phyloP scores from a whole-genome alignment of 1,284 basidiomycete genomes.

The Pseudomicrostroma phylloplanum region DNA sequence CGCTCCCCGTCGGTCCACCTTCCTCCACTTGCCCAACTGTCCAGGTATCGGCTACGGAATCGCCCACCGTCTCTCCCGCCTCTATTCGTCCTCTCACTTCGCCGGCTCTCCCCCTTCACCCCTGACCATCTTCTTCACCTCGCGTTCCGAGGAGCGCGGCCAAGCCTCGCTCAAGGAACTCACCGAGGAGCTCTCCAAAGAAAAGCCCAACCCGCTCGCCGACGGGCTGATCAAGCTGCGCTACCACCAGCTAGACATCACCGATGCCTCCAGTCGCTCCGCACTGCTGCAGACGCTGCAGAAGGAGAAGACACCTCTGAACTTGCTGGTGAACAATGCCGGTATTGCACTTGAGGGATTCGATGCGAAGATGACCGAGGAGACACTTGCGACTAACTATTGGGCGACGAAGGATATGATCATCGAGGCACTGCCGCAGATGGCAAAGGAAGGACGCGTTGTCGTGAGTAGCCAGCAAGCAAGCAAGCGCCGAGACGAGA shows the following conservation, averaged over 20 bases:
- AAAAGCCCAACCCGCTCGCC: constrained; percentile 18
- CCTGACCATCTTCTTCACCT: constrained; percentile 40
- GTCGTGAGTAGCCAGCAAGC: constrained; percentile 13
- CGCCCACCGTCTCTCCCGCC: constrained; percentile 31
- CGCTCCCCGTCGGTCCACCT: too few relatives aligned
- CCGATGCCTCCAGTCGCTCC: constrained; percentile 18
- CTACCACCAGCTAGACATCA: constrained; percentile 24
- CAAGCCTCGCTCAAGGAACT: constrained; percentile 33
- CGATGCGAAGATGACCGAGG: constrained; percentile 35
- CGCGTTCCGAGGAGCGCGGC: constrained; percentile 33
- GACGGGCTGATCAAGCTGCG: constrained; percentile 15
- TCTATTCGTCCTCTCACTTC: constrained; percentile 26
- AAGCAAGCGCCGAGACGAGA: too few relatives aligned
- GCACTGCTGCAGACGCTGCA: constrained; percentile 15
- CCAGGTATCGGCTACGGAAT: constrained; percentile 21
- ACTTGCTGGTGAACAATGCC: constrained; percentile 44
- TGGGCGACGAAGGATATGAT: constrained; percentile 32
- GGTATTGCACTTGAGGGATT: constrained; percentile 43
- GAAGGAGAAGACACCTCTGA: constrained; percentile 13
- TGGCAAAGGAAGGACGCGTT: constrained; percentile 28
- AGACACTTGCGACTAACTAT: constrained; percentile 44
- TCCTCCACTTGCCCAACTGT: too few relatives aligned
- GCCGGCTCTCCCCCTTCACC: constrained; percentile 16
- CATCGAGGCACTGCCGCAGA: constrained; percentile 20
- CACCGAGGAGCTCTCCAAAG: constrained; percentile 24